Conservation (phyloP, 1,139 yeast species). For the Tardiomyces digboiensis region DNA sequence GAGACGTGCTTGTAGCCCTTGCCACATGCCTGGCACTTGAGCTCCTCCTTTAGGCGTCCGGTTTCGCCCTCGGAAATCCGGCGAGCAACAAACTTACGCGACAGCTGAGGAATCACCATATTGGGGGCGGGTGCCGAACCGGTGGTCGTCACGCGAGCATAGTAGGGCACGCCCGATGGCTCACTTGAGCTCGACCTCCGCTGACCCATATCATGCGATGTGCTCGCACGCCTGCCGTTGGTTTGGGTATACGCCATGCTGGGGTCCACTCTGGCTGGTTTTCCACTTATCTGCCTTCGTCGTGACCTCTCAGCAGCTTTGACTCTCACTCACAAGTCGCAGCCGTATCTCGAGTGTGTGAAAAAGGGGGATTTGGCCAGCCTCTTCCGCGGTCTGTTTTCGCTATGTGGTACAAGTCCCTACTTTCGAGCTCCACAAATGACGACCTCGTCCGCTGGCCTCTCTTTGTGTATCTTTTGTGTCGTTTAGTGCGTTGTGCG, state of each 20-base stretch:
- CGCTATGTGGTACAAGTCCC: background rate
- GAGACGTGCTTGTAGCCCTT: constrained; percentile 84
- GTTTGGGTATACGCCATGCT: background rate
- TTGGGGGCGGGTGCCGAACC: background rate
- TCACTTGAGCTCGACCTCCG: background rate
- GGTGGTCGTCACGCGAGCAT: background rate
- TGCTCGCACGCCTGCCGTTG: no score
- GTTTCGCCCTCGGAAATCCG: constrained; percentile 82
- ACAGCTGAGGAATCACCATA: constrained; percentile 25
- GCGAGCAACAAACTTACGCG: constrained; percentile 71
- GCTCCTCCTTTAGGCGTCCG: constrained; percentile 72
- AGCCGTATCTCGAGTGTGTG: no score
- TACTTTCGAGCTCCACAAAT: background rate
- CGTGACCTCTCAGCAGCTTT: background rate
- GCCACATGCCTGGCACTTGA: constrained; percentile 85
- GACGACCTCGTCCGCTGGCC: constrained; percentile 1
- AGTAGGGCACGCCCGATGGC: background rate
- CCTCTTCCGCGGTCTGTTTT: background rate
- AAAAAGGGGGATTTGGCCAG: background rate
- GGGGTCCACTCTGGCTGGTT: background rate
- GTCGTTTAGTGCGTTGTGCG: no score
- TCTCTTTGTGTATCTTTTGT: no score
- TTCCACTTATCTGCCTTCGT: background rate
- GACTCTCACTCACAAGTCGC: no score
- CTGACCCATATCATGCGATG: background rate